Evolutionary conservation across 345 rosid genomes (phyloP).

Genomic region (Syzygium aromaticum): DNA sequence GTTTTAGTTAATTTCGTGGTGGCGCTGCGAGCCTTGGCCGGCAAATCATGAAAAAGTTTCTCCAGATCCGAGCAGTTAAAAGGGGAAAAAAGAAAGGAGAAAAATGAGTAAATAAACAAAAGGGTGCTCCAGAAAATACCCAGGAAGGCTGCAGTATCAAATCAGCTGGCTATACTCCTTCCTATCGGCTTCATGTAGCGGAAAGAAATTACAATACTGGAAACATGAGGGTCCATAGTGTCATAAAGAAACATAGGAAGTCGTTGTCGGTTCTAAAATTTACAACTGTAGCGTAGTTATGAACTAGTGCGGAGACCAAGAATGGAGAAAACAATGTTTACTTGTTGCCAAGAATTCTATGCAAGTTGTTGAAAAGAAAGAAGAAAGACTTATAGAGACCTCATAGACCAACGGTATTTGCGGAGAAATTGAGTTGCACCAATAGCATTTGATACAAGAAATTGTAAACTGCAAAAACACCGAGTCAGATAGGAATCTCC

Average conservation of each 20-base stretch:
- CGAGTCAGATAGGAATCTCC: neutral
- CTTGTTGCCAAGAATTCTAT: neutral
- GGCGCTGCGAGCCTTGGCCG: neutral
- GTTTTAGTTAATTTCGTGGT: neutral
- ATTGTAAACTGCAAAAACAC: neutral
- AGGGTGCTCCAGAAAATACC: neutral
- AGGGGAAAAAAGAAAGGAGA: neutral
- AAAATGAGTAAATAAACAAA: neutral
- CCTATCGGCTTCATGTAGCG: neutral
- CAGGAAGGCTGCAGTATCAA: neutral
- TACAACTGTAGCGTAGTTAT: neutral
- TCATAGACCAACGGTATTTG: neutral
- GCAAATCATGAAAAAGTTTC: neutral
- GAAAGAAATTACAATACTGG: neutral
- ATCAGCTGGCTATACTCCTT: neutral
- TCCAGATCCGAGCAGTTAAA: neutral
- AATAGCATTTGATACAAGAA: neutral
- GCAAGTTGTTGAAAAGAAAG: neutral
- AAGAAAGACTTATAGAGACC: neutral
- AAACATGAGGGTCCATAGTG: neutral
- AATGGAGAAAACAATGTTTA: neutral
- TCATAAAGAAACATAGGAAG: neutral
- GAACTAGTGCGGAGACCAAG: neutral
- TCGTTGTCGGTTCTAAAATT: neutral
- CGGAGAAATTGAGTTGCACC: neutral